These are phyloP conservation scores for Peterozyma xylosa DNA, from an alignment of 805 yeast species.

Conservation along the genomic window DNA sequence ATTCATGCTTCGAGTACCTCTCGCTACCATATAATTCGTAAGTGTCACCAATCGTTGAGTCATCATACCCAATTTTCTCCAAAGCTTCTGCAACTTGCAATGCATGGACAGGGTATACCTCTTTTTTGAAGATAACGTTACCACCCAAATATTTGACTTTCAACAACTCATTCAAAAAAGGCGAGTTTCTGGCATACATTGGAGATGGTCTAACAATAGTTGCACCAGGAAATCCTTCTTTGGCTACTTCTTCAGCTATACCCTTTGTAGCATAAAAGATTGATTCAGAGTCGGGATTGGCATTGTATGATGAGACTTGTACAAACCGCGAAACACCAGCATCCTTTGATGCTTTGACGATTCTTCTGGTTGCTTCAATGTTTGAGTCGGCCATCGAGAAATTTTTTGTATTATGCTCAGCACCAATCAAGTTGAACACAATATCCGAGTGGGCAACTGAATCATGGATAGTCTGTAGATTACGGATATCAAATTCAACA, in stretches of 20 bases:
- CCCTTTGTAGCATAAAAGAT: slow-evolving; percentile 77
- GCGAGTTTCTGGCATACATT: slow-evolving; percentile 69
- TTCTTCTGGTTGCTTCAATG: slow-evolving; percentile 70
- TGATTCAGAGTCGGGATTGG: slow-evolving; percentile 59
- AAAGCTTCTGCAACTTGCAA: slow-evolving; percentile 72
- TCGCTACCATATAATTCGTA: slow-evolving; percentile 75
- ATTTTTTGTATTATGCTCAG: slow-evolving; percentile 69
- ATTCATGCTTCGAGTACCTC: slow-evolving; percentile 49
- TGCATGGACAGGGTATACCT: slow-evolving; percentile 69
- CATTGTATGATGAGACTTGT: slow-evolving; percentile 77
- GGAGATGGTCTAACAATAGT: slow-evolving; percentile 85
- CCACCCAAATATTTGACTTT: slow-evolving; percentile 52
- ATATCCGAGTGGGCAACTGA: slow-evolving; percentile 76
- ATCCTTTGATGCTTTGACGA: slow-evolving; percentile 64
- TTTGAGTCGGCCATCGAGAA: slow-evolving; percentile 79
- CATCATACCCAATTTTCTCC: slow-evolving; percentile 75
- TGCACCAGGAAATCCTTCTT: slow-evolving; percentile 60
- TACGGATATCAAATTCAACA: slow-evolving; percentile 77
- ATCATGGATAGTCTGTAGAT: slow-evolving; percentile 66
- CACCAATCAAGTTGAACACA: slow-evolving; percentile 74
- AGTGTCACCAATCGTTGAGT: slow-evolving; percentile 68
- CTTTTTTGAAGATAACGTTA: slow-evolving; percentile 59
- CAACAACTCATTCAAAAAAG: slow-evolving; percentile 53
- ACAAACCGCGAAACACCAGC: slow-evolving; percentile 66
- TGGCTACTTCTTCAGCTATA: slow-evolving; percentile 64